These are phyloP conservation scores for Cyclocybe aegerita DNA, from an alignment of 768 basidiomycete species.

Conservation along the genomic window DNA sequence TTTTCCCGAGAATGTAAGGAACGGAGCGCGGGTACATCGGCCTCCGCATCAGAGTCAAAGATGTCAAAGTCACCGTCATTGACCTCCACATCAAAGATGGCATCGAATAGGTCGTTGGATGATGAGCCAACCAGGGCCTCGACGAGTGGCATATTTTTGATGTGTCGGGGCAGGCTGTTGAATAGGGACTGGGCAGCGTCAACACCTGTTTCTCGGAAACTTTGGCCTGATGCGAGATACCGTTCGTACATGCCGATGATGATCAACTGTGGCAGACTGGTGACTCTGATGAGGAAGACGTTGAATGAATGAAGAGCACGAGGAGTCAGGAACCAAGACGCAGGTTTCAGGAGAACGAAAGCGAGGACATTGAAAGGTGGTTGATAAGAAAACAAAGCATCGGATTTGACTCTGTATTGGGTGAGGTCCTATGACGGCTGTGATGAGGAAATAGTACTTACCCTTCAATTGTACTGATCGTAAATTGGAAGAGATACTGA, in stretches of 20 bases:
- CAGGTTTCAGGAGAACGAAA: constrained; percentile 75
- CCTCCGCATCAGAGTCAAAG: constrained; percentile 48
- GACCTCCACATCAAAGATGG: constrained; percentile 74
- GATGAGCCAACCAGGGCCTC: constrained; percentile 77
- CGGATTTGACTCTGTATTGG: constrained; percentile 70
- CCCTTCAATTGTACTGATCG: constrained; percentile 89
- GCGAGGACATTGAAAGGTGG: constrained; percentile 88
- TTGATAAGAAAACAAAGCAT: constrained; percentile 89
- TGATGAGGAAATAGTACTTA: constrained; percentile 24
- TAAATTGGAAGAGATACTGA: constrained; percentile 84
- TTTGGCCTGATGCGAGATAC: constrained; percentile 51
- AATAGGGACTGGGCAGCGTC: constrained; percentile 57
- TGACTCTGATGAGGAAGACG: constrained; percentile 82
- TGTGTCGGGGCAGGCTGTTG: constrained; percentile 63
- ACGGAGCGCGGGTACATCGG: constrained; percentile 38
- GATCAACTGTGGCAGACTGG: constrained; percentile 79
- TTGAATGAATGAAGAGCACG: constrained; percentile 80
- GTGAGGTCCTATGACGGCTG: background rate
- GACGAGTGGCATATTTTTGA: constrained; percentile 72
- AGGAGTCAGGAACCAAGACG: constrained; percentile 73
- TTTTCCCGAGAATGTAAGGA: constrained; percentile 40
- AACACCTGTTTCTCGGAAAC: constrained; percentile 49
- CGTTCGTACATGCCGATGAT: constrained; percentile 81
- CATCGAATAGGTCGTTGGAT: constrained; percentile 67
- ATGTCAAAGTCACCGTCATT: constrained; percentile 41